Conservation (phyloP, 805 yeast genomes). For the Tetrapisispora fleetii region DNA sequence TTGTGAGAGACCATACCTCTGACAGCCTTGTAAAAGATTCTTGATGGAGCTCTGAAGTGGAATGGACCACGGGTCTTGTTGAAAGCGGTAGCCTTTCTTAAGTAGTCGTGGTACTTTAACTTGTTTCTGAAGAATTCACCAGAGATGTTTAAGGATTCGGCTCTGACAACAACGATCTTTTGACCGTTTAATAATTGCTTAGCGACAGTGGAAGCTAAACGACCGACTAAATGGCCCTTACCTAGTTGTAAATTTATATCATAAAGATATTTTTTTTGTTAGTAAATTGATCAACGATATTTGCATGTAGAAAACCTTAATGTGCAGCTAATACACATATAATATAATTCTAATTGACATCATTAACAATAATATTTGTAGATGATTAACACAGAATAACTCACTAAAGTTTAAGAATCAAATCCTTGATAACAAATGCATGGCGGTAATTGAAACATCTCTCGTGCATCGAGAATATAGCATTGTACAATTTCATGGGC, state of each 20-base stretch:
- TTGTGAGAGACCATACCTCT: conserved; percentile 99
- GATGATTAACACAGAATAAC: not conserved
- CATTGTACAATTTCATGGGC: too few relatives aligned
- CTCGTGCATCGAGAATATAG: too few relatives aligned
- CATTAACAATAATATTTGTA: too few relatives aligned
- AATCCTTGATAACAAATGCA: too few relatives aligned
- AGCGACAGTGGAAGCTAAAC: conserved; percentile 97
- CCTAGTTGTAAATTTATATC: conserved; percentile 29
- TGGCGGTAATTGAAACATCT: too few relatives aligned
- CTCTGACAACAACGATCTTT: conserved; percentile 93
- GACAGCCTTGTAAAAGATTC: conserved; percentile 98
- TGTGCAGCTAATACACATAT: not conserved
- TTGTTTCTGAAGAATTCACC: conserved; percentile 99
- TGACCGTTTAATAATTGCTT: conserved; percentile 98
- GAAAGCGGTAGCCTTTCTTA: conserved; percentile 98
- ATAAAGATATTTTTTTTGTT: conserved; percentile 3
- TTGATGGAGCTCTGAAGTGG: conserved; percentile 99
- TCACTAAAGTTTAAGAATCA: not conserved
- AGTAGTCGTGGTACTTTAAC: conserved; percentile 99
- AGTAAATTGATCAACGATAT: conserved; percentile 4
- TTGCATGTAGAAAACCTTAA: not conserved
- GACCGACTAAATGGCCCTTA: conserved; percentile 99
- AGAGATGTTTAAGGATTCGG: conserved; percentile 95
- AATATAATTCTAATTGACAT: not conserved
- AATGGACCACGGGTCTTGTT: conserved; percentile 99